Evolutionary conservation across 2,329 filamentous ascomycete genomes (phyloP), one percentile per base, ranked within the genome.

Genomic region (Sporothrix phasma): DNA sequence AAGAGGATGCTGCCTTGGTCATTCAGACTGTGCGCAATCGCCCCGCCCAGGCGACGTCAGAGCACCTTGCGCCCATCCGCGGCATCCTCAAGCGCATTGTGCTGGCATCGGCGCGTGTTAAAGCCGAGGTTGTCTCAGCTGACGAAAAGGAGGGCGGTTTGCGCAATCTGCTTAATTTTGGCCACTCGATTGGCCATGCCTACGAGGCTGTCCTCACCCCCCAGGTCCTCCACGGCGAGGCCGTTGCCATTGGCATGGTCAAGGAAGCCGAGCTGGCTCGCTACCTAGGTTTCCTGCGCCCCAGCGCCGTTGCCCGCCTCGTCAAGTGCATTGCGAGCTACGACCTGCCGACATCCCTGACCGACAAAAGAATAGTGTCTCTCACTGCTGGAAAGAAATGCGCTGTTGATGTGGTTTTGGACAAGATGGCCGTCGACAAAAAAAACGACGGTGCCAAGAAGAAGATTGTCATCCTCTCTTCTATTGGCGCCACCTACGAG

Each of bases 371-470:
- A 34, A 87, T 99, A 49, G 83, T 88, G 49, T 90, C 88, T 71
- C 78, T 94, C 67, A 92, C 91, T 4, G 92, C 91, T 1, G 90
- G 89, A 62, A 97, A 96, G 76, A 81, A 85, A 68, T 99, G 94
- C 73, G 88, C 89, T 0, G 90, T 97, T 2, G 90, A 97, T 69
- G 83, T 89, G 41, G 77, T 99, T 61, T 81, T 99, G 64, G 83
- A 88, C 69, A 96, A 96, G 74, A 99, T 99, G 94, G 92, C 89
- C 0, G 88, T 99, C 8, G 94, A 99, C 77, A 99, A 99, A 83
- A 99, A 99, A 80, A 99, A 99, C 69, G 89, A 96, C 51, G 94
- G 94, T 1, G 84, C 84, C 65, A 92, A 93, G 76, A 99, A 99
- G 81, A 97, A 96, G 77, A 89, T 99, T 67, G 93, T 97, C 6